phyloP scores from a whole-genome alignment of 2,329 filamentous ascomycete species.

The Cladophialophora immunda region DNA sequence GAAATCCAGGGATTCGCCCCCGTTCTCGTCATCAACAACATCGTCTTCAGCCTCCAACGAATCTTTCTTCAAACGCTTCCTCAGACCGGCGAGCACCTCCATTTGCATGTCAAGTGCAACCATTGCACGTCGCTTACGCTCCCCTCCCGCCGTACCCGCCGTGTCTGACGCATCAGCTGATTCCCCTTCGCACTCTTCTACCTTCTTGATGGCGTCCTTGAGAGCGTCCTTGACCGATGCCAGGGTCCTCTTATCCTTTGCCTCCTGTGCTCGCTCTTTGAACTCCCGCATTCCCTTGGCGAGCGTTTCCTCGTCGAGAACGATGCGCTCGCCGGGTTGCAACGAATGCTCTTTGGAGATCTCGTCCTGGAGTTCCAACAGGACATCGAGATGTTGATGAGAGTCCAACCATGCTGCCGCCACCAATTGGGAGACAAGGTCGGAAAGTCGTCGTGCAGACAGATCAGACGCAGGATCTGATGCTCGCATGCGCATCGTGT shows the following conservation, averaged over 20 bases:
- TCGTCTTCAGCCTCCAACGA: not conserved
- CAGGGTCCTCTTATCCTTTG: not conserved
- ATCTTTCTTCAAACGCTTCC: not conserved
- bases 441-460: too few species aligned
- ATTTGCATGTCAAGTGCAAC: not conserved
- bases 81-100: not conserved
- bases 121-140: slow-evolving; percentile 5
- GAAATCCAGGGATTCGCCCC: not conserved
- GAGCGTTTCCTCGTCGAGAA: not conserved
- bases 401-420: too few species aligned
- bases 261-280: not conserved
- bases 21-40: not conserved
- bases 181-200: not conserved
- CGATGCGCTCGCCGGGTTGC: too few species aligned
- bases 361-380: not conserved
- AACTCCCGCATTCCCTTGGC: not conserved
- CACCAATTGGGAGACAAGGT: too few species aligned
- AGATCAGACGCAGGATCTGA: too few species aligned
- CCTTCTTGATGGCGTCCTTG: not conserved
- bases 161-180: too few species aligned
- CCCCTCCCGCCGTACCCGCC: not conserved
- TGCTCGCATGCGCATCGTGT: too few species aligned
- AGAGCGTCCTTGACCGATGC: not conserved
- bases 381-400: too few species aligned
- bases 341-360: not conserved